A percentile compares a stretch with the other conserved stretches of the same genome.
These are phyloP conservation scores for Ophiostoma sp. DNA, from an alignment of 2,329 filamentous ascomycete genomes.

Conservation along the genomic window DNA sequence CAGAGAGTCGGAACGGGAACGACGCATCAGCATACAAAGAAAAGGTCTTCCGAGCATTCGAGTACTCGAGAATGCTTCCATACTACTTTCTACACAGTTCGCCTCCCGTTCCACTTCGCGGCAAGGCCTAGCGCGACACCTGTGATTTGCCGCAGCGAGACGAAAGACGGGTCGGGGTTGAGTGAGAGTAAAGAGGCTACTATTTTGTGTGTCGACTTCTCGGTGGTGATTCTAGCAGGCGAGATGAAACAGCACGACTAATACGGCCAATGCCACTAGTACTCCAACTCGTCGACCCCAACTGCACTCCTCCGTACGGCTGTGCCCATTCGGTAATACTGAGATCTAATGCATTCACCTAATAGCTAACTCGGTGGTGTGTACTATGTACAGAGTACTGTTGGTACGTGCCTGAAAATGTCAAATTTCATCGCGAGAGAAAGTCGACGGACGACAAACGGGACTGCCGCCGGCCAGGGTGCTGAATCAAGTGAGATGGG, in stretches of 20 bases:
- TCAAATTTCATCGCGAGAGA: not conserved
- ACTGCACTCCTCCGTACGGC: not conserved
- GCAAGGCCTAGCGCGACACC: constrained; percentile 5
- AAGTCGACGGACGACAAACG: not conserved
- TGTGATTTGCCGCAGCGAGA: constrained; percentile 1
- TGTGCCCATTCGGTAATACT: constrained; percentile 1
- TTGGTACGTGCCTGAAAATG: not conserved
- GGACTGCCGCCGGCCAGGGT: not conserved
- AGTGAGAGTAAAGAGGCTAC: too few species aligned
- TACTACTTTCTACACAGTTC: not conserved
- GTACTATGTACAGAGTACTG: not conserved
- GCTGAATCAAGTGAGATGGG: not conserved
- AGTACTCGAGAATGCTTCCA: not conserved
- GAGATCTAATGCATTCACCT: constrained; percentile 9
- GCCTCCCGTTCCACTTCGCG: constrained; percentile 12
- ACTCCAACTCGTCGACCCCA: constrained; percentile 1
- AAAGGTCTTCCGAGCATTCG: not conserved
- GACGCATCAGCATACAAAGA: not conserved
- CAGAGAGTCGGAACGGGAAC: not conserved
- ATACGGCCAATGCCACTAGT: not conserved
- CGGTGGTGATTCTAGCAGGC: not conserved
- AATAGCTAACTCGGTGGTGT: not conserved
- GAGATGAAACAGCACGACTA: not conserved
- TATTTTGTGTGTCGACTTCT: not conserved
- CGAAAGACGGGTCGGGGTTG: not conserved